Conservation (phyloP, 129 eudicot genomes). For the Flaveria ramosissima region DNA sequence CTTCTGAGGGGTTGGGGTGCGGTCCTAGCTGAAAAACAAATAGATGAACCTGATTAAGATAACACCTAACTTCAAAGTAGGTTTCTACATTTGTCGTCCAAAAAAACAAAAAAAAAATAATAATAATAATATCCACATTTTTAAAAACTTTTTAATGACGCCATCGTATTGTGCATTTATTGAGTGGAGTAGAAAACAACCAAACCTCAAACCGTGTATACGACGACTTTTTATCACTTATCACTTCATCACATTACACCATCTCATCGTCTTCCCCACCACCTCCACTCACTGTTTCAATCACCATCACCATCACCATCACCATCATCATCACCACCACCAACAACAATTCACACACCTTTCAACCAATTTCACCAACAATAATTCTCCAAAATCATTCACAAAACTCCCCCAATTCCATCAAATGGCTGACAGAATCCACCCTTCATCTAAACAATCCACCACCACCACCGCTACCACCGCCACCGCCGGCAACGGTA, state of each 20-base stretch:
- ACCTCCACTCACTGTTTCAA: neutral
- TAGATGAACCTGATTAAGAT: too few relatives aligned
- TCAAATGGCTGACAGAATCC: constrained; percentile 60
- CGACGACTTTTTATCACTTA: constrained; percentile 19
- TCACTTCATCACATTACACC: too few relatives aligned
- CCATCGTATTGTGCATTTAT: neutral
- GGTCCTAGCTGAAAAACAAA: too few relatives aligned
- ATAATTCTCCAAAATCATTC: neutral
- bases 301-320: constrained; percentile 16
- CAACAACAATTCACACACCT: neutral
- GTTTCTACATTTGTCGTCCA: too few relatives aligned
- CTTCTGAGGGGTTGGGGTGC: too few relatives aligned
- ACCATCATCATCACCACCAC: neutral
- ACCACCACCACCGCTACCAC: constrained; percentile 32
- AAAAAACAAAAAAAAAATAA: too few relatives aligned
- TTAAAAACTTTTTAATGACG: neutral
- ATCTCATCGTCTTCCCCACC: constrained; percentile 6
- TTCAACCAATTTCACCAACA: constrained; percentile 20
- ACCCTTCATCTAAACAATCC: constrained; percentile 58
- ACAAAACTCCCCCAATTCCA: neutral
- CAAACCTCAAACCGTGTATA: constrained; percentile 10
- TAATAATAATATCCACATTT: too few relatives aligned
- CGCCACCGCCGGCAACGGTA: constrained; percentile 35
- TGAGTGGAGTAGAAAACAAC: constrained; percentile 11
- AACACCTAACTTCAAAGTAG: too few relatives aligned